A percentile compares a stretch with the other conserved stretches of the same genome.
phyloP scores from a whole-genome alignment of 2,329 filamentous ascomycete genomes.

The Coniochaeta sp. region DNA sequence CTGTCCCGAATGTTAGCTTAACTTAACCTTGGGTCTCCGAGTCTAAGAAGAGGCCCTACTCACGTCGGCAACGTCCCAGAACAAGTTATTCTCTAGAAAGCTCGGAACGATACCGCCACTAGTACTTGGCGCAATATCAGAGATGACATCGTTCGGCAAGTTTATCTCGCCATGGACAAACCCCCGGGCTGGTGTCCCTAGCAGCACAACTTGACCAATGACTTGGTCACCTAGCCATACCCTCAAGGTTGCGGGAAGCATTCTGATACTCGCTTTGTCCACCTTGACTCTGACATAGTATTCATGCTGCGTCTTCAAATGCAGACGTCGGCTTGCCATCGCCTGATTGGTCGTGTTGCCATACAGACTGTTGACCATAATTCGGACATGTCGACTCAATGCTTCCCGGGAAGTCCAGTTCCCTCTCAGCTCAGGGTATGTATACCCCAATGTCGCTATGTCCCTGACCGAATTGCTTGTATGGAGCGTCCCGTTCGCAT shows the following conservation, averaged over 20 bases:
- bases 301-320: constrained; percentile 5
- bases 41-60: not conserved
- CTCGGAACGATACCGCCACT: not conserved
- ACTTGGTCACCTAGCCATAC: constrained; percentile 15
- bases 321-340: not conserved
- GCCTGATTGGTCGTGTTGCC: not conserved
- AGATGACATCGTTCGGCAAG: constrained; percentile 4
- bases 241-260: constrained; percentile 21
- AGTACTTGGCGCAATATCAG: not conserved
- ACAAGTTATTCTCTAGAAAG: not conserved
- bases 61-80: not conserved
- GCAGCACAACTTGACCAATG: constrained; percentile 18
- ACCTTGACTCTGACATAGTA: constrained; percentile 22
- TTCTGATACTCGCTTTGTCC: constrained; percentile 20
- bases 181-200: constrained; percentile 21
- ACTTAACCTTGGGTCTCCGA: not conserved
- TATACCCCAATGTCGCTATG: constrained; percentile 25
- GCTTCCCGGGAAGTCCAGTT: not conserved
- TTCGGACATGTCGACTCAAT: not conserved
- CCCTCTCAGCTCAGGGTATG: constrained; percentile 24
- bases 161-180: constrained; percentile 19
- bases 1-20: not conserved
- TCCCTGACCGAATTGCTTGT: constrained; percentile 24
- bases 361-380: constrained; percentile 3
- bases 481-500: constrained; percentile 27